These are phyloP conservation scores for Syzygium malaccense DNA, from an alignment of 441 rosid genomes.

Conservation along the genomic window DNA sequence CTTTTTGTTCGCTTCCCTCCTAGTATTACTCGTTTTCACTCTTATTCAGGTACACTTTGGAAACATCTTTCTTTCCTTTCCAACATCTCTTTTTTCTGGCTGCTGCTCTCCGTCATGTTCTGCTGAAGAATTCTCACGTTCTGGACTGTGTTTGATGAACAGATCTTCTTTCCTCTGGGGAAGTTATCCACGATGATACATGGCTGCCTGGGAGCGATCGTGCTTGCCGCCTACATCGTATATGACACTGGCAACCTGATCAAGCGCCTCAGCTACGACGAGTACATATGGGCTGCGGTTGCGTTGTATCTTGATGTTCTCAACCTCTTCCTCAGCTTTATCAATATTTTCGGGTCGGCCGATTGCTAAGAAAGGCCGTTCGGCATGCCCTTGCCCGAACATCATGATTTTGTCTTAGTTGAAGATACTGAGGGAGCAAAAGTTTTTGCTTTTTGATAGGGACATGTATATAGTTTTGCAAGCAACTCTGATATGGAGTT, in stretches of 20 bases:
- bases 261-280: conserved; percentile 1
- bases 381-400: neutral
- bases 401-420: no score
- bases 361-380: conserved; percentile 3
- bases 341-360: conserved; percentile 15
- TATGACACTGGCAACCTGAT: conserved; percentile 1
- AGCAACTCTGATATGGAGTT: neutral
- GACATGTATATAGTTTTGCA: neutral
- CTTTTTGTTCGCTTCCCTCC: neutral
- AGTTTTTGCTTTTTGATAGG: no score
- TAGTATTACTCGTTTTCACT: neutral
- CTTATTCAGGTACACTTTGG: neutral
- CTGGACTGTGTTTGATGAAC: neutral
- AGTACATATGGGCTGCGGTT: conserved; percentile 5
- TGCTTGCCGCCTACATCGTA: conserved; percentile 7
- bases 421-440: no score
- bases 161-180: conserved; percentile 38
- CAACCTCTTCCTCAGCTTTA: conserved; percentile 17
- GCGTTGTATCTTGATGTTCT: conserved; percentile 7
- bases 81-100: neutral
- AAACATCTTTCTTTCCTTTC: neutral
- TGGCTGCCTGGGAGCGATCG: conserved; percentile 13
- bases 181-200: conserved; percentile 24
- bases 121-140: neutral
- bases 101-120: neutral